Evolutionary conservation across 1,284 basidiomycete genomes (phyloP).

Genomic region (Ganoderma meredithae): DNA sequence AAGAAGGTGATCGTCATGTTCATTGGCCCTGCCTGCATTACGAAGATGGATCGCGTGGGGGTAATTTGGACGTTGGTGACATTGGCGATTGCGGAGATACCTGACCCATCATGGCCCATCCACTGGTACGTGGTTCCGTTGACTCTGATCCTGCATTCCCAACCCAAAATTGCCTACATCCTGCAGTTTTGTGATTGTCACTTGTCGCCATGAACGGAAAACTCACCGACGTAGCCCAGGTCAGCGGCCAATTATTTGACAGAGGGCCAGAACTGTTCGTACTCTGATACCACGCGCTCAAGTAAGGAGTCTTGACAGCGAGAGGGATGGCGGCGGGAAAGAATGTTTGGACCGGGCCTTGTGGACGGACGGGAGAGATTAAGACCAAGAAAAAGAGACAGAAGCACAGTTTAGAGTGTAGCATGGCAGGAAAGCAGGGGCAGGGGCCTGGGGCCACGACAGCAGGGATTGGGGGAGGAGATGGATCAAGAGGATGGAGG

Average conservation of each 20-base stretch:
- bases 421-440: constrained; percentile 13
- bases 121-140: constrained; percentile 33
- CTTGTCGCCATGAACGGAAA: background rate
- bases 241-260: constrained; percentile 16
- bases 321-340: constrained; percentile 27
- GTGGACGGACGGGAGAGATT: constrained; percentile 19
- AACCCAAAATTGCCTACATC: constrained; percentile 19
- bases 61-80: constrained; percentile 28
- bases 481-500: background rate
- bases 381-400: constrained; percentile 16
- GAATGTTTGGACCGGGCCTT: constrained; percentile 19
- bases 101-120: constrained; percentile 23
- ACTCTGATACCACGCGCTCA: constrained; percentile 24
- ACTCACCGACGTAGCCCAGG: constrained; percentile 20
- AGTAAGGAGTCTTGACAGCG: constrained; percentile 24
- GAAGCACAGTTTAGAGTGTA: constrained; percentile 14
- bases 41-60: constrained; percentile 30
- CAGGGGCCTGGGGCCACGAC: background rate
- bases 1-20: constrained; percentile 33
- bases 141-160: constrained; percentile 34
- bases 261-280: constrained; percentile 1
- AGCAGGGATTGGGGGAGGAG: background rate
- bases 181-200: background rate
- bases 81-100: background rate
- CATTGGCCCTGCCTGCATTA: constrained; percentile 33